A percentile compares a stretch with the other conserved stretches of the same genome.
These are phyloP conservation scores for Debaryomyces subglobosus DNA, from an alignment of 1,139 yeast genomes.

Conservation along the genomic window DNA sequence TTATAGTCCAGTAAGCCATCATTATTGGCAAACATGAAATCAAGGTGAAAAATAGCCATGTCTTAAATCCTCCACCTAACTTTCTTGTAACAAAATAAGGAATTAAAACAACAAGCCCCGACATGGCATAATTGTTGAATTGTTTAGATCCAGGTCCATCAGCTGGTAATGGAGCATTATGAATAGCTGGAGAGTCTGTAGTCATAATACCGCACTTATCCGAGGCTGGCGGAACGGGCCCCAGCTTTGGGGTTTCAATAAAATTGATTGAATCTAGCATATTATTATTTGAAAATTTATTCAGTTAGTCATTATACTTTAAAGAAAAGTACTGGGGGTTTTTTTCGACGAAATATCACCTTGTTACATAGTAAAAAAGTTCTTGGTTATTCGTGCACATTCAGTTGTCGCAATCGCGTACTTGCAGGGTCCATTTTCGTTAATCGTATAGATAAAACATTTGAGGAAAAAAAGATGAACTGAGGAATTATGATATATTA, in stretches of 20 bases:
- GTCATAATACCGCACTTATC: constrained; percentile 62
- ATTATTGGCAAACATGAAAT: constrained; percentile 68
- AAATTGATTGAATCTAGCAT: constrained; percentile 53
- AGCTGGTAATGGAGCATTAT: constrained; percentile 87
- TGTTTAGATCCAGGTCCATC: constrained; percentile 88
- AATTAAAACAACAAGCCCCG: constrained; percentile 54
- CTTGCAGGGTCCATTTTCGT: not conserved
- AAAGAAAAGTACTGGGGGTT: not conserved
- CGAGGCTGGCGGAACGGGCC: constrained; percentile 51
- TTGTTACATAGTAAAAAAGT: constrained; percentile 4
- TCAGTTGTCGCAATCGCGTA: constrained; percentile 5
- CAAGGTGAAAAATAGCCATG: constrained; percentile 59
- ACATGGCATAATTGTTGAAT: constrained; percentile 66
- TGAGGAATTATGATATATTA: not conserved
- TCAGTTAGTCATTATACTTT: too few species aligned
- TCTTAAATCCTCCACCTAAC: constrained; percentile 74
- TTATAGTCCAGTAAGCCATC: constrained; percentile 79
- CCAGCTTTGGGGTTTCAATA: constrained; percentile 61
- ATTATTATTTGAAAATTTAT: too few species aligned
- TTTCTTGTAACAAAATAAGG: constrained; percentile 69
- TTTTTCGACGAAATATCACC: not conserved
- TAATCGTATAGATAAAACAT: not conserved
- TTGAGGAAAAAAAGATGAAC: too few species aligned
- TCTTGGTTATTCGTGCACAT: constrained; percentile 5
- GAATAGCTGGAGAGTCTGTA: constrained; percentile 70